Conservation (phyloP, 177 flowering plant species). For the Vitis hybrid region DNA sequence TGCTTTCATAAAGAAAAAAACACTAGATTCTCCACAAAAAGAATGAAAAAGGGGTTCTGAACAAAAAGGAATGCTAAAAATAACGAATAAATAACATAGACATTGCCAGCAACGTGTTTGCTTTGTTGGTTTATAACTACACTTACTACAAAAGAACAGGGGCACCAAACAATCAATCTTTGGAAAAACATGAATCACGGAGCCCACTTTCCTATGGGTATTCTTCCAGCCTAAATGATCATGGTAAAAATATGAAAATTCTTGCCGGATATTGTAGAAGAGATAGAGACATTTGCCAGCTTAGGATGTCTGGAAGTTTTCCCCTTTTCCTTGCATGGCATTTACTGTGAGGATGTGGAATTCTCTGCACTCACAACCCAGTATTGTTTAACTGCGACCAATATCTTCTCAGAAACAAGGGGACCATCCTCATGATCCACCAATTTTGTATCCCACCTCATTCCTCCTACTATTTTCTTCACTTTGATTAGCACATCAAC, state of each 20-base stretch:
- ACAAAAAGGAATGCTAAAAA: too few relatives aligned
- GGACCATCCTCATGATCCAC: constrained; percentile 96
- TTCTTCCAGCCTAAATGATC: constrained; percentile 5
- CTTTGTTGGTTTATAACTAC: too few relatives aligned
- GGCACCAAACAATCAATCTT: too few relatives aligned
- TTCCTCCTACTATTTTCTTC: constrained; percentile 61
- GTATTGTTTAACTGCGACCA: constrained; percentile 81
- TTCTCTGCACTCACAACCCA: constrained; percentile 61
- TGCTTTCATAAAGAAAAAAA: too few relatives aligned
- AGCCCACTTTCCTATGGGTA: not conserved
- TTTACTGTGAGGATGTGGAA: constrained; percentile 47
- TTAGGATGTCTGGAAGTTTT: not conserved
- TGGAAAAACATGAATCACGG: not conserved
- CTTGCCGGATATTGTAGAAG: not conserved
- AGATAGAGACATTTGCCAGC: constrained; percentile 6
- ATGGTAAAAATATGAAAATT: not conserved
- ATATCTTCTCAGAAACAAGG: constrained; percentile 77
- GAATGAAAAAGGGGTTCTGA: too few relatives aligned
- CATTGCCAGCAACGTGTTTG: too few relatives aligned
- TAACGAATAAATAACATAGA: too few relatives aligned
- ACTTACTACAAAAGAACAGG: too few relatives aligned
- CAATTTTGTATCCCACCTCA: constrained; percentile 82
- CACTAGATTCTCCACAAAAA: too few relatives aligned
- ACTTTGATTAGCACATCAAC: constrained; percentile 70
- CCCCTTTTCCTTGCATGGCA: not conserved